Percentiles rank a stretch among this genome's conserved stretches.
Conservation (phyloP, 2,329 filamentous ascomycete species). For the Nectriaceae sp. region DNA sequence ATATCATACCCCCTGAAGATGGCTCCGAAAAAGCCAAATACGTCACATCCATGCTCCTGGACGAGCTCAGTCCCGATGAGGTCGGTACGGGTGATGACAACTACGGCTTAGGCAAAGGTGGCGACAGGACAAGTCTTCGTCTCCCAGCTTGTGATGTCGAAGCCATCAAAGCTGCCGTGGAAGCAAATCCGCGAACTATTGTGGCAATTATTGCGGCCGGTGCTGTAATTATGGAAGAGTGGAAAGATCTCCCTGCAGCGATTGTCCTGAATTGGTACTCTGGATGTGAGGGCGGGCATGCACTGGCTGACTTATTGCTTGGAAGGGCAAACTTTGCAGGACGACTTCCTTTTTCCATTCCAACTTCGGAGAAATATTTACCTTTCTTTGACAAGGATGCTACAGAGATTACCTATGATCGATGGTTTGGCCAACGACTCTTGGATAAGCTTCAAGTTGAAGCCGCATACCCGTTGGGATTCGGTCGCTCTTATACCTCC, state of each 20-base stretch:
- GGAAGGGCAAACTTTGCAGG: not conserved
- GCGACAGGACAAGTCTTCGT: not conserved
- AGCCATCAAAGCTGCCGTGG: not conserved
- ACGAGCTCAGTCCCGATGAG: too few species aligned
- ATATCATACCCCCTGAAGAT: not conserved
- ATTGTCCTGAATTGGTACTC: not conserved
- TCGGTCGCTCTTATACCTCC: constrained; percentile 21
- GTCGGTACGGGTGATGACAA: not conserved
- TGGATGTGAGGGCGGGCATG: not conserved
- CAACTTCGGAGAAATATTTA: constrained; percentile 5
- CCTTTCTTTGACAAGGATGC: constrained; percentile 18
- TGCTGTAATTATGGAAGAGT: not conserved
- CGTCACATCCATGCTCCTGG: too few species aligned
- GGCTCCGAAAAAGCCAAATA: not conserved
- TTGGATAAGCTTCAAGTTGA: constrained; percentile 13
- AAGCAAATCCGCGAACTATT: not conserved
- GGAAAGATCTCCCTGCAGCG: not conserved
- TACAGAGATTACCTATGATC: constrained; percentile 13
- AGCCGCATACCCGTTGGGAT: constrained; percentile 20
- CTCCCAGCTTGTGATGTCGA: not conserved
- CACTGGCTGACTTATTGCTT: not conserved
- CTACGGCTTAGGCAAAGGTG: not conserved
- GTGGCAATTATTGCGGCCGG: not conserved
- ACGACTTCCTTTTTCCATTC: not conserved
- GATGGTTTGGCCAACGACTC: constrained; percentile 20